These are phyloP conservation scores for Bipolaris victoriae DNA, from an alignment of 2,329 filamentous ascomycete species.

Conservation along the genomic window DNA sequence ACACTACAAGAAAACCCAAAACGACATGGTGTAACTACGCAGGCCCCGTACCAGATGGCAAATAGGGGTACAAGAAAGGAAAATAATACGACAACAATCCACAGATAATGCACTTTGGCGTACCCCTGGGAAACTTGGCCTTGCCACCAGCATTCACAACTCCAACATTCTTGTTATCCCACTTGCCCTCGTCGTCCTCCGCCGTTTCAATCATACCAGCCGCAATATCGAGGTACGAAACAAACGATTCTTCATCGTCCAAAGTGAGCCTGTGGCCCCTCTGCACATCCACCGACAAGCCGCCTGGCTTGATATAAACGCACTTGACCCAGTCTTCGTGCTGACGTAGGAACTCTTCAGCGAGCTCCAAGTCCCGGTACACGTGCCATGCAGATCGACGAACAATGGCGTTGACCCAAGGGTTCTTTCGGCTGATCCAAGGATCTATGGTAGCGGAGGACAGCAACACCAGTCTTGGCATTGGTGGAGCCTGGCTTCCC, in stretches of 20 bases:
- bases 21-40: background rate
- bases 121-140: slow-evolving; percentile 46
- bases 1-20: background rate
- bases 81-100: slow-evolving; percentile 34
- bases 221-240: slow-evolving; percentile 55
- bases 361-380: slow-evolving; percentile 48
- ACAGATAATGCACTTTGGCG: slow-evolving; percentile 40
- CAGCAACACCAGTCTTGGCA: slow-evolving; percentile 49
- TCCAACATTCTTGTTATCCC: slow-evolving; percentile 28
- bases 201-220: slow-evolving; percentile 56
- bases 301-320: slow-evolving; percentile 55
- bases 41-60: slow-evolving; percentile 1
- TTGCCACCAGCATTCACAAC: slow-evolving; percentile 40
- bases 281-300: slow-evolving; percentile 45
- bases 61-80: slow-evolving; percentile 5
- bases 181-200: slow-evolving; percentile 41
- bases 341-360: slow-evolving; percentile 49
- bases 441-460: slow-evolving; percentile 52
- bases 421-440: slow-evolving; percentile 26
- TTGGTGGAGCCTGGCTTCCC: background rate
- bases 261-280: slow-evolving; percentile 53
- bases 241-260: slow-evolving; percentile 46
- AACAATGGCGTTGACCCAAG: slow-evolving; percentile 35
- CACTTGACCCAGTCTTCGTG: slow-evolving; percentile 49
- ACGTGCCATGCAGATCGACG: slow-evolving; percentile 44